Percentiles rank a stretch among this genome's conserved stretches.
These are phyloP conservation scores for Candida sphagnicola DNA, from an alignment of 805 yeast genomes.

Conservation along the genomic window DNA sequence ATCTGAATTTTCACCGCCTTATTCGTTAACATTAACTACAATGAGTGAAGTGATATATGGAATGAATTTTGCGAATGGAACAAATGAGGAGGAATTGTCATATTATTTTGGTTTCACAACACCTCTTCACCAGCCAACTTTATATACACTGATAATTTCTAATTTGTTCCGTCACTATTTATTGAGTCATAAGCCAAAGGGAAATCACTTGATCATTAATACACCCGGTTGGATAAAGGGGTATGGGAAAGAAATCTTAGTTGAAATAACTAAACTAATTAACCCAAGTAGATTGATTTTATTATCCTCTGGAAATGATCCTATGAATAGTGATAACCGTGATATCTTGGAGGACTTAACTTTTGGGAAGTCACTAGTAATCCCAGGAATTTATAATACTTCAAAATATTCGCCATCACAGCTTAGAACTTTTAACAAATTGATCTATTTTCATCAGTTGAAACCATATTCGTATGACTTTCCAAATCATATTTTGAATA, in stretches of 20 bases:
- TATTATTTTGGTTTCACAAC: constrained; percentile 60
- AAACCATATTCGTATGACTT: constrained; percentile 17
- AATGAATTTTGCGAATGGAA: constrained; percentile 18
- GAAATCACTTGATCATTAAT: constrained; percentile 54
- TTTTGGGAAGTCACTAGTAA: constrained; percentile 19
- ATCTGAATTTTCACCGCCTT: constrained; percentile 72
- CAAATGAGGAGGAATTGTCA: constrained; percentile 12
- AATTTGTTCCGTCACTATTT: constrained; percentile 34
- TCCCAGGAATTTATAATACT: constrained; percentile 31
- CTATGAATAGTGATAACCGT: constrained; percentile 19
- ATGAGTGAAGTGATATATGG: constrained; percentile 24
- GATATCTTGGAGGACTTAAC: constrained; percentile 25
- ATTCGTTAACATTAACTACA: constrained; percentile 55
- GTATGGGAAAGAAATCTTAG: constrained; percentile 67
- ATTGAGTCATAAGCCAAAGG: constrained; percentile 14
- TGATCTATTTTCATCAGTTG: constrained; percentile 51
- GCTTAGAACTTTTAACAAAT: constrained; percentile 46
- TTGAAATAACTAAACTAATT: constrained; percentile 37
- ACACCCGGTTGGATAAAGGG: constrained; percentile 94
- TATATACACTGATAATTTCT: constrained; percentile 44
- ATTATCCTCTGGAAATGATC: constrained; percentile 28
- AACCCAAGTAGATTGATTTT: constrained; percentile 57
- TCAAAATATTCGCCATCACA: constrained; percentile 47
- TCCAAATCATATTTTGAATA: constrained; percentile 16
- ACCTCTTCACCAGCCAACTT: constrained; percentile 62